phyloP scores from a whole-genome alignment of 169 alveolate genomes.

The Cardiosporidium cionae region DNA sequence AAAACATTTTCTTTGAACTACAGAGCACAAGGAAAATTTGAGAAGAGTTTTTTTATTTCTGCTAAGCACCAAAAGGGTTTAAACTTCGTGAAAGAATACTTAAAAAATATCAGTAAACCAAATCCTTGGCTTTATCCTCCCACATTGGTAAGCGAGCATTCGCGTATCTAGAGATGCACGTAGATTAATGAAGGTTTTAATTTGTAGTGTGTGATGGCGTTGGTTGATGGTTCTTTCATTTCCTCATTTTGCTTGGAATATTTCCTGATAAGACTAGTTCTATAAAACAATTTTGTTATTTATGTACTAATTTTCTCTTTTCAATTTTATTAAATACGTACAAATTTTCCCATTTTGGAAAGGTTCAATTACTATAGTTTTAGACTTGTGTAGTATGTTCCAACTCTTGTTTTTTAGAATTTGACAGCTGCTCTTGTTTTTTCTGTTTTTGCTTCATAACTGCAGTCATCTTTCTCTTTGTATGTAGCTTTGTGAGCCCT shows the following conservation, averaged over 20 bases:
- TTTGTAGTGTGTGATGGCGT: too few relatives aligned
- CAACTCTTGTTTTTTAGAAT: not conserved
- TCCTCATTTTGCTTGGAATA: not conserved
- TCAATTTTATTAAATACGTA: not conserved
- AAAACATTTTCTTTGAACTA: too few relatives aligned
- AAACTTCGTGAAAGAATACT: conserved; percentile 44
- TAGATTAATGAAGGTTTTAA: not conserved
- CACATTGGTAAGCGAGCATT: conserved; percentile 29
- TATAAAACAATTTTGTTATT: not conserved
- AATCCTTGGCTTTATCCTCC: conserved; percentile 68
- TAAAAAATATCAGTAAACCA: conserved; percentile 44
- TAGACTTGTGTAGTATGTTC: not conserved
- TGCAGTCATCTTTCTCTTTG: not conserved
- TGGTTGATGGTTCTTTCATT: too few relatives aligned
- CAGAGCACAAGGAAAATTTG: conserved; percentile 66
- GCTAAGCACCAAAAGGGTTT: conserved; percentile 65
- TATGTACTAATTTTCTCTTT: not conserved
- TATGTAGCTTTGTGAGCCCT: not conserved
- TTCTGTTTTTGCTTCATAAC: not conserved
- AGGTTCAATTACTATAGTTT: not conserved
- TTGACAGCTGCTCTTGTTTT: not conserved
- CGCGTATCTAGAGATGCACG: not conserved
- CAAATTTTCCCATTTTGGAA: not conserved
- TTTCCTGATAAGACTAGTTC: not conserved
- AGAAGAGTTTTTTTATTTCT: conserved; percentile 53